Evolutionary conservation across 2,329 filamentous ascomycete genomes (phyloP).

Genomic region (Xenoacremonium recifei): DNA sequence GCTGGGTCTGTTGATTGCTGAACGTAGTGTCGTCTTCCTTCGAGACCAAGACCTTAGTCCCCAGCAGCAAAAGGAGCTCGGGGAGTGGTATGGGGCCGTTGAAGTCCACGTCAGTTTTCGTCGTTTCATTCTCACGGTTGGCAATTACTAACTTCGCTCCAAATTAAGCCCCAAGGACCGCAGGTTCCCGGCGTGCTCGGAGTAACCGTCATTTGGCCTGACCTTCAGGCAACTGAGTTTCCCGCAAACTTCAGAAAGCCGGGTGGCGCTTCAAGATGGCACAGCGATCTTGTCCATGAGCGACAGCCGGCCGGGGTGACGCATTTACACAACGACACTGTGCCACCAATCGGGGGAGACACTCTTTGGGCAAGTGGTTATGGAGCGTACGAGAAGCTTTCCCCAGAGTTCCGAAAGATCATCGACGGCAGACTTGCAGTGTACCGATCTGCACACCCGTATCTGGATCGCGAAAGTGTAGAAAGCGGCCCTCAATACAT

Average conservation of each 20-base stretch:
- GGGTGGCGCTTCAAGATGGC: constrained; percentile 67
- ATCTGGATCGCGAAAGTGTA: constrained; percentile 63
- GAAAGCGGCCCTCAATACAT: constrained; percentile 61
- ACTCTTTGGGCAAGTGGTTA: constrained; percentile 73
- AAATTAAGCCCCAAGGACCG: constrained; percentile 62
- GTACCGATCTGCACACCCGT: constrained; percentile 64
- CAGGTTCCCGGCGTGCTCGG: constrained; percentile 67
- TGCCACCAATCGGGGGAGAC: constrained; percentile 65
- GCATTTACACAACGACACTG: constrained; percentile 67
- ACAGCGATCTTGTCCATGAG: constrained; percentile 70
- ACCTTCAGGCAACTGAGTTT: constrained; percentile 60
- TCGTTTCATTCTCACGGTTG: too few species aligned
- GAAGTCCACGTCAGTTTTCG: constrained; percentile 65
- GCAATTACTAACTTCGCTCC: too few species aligned
- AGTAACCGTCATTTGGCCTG: constrained; percentile 69
- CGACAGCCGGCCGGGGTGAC: constrained; percentile 68
- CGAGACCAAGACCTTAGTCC: constrained; percentile 61
- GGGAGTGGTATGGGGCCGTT: constrained; percentile 62
- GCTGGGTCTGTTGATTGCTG: constrained; percentile 60
- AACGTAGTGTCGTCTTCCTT: constrained; percentile 66
- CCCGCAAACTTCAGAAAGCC: constrained; percentile 63
- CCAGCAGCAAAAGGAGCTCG: constrained; percentile 61
- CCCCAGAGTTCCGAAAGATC: constrained; percentile 66
- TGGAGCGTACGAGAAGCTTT: constrained; percentile 70
- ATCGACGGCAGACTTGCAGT: constrained; percentile 67